Conservation (phyloP, 2,329 filamentous ascomycete species). For the Fusarium algeriense region DNA sequence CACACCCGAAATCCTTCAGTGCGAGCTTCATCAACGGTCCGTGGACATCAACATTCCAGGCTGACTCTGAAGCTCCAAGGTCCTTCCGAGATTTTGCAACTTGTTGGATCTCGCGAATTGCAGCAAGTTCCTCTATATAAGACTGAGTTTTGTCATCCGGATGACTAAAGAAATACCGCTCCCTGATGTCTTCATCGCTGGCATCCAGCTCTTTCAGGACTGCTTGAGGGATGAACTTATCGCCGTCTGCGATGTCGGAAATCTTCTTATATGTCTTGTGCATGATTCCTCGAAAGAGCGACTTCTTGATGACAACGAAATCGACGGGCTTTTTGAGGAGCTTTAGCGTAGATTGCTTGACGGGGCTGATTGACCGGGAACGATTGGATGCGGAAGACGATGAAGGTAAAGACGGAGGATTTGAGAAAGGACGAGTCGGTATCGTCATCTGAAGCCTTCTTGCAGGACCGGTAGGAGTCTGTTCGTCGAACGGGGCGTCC, state of each 20-base stretch:
- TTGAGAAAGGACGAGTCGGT: neutral
- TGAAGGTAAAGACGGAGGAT: neutral
- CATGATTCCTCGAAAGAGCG: neutral
- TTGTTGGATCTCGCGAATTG: neutral
- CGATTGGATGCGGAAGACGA: neutral
- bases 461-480: conserved; percentile 1
- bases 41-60: neutral
- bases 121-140: neutral
- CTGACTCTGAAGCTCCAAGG: neutral
- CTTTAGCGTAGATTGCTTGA: neutral
- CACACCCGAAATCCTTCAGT: neutral
- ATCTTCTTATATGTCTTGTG: neutral
- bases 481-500: neutral
- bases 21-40: neutral
- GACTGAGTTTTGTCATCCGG: neutral
- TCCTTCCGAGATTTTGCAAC: neutral
- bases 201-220: neutral
- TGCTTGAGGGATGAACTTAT: neutral
- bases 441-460: neutral
- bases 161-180: neutral
- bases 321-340: neutral
- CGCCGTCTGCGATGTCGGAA: neutral
- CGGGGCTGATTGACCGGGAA: neutral
- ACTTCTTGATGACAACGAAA: neutral
- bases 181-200: neutral